phyloP scores from a whole-genome alignment of 2,329 filamentous ascomycete species.

The Neofusicoccum parvum region DNA sequence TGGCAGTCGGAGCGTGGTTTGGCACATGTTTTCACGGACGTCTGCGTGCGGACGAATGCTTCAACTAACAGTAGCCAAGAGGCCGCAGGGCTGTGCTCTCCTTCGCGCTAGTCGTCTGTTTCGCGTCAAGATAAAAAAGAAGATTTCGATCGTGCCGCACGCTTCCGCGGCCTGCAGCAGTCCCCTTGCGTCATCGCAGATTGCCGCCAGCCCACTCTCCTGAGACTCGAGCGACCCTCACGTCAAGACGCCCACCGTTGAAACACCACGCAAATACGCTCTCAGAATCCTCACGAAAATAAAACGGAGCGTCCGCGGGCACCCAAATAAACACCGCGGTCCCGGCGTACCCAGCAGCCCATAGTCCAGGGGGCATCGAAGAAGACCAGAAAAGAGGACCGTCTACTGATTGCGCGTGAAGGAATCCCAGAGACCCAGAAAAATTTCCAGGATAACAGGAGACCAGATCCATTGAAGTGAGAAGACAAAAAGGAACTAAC shows the following conservation, averaged over 20 bases:
- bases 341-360: not conserved
- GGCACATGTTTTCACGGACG: no score
- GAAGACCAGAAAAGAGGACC: not conserved
- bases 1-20: no score
- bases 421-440: not conserved
- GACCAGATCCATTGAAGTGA: not conserved
- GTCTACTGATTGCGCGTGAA: slow-evolving; percentile 1
- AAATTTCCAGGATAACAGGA: not conserved
- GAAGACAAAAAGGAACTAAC: not conserved
- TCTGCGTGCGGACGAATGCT: not conserved
- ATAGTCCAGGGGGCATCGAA: not conserved
- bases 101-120: not conserved
- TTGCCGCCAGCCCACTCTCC: not conserved
- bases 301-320: slow-evolving; percentile 8
- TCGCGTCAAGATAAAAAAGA: not conserved
- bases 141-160: slow-evolving; percentile 7
- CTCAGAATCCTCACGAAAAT: slow-evolving; percentile 8
- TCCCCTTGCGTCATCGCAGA: slow-evolving; percentile 14
- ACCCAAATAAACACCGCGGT: not conserved
- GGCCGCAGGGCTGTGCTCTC: not conserved
- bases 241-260: slow-evolving; percentile 7
- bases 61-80: not conserved
- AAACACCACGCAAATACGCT: slow-evolving; percentile 9
- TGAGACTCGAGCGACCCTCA: slow-evolving; percentile 19
- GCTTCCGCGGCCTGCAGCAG: not conserved